Evolutionary conservation across 805 yeast species (phyloP), one percentile per base, ranked within the genome.

Genomic region (Lipomyces japonicus): DNA sequence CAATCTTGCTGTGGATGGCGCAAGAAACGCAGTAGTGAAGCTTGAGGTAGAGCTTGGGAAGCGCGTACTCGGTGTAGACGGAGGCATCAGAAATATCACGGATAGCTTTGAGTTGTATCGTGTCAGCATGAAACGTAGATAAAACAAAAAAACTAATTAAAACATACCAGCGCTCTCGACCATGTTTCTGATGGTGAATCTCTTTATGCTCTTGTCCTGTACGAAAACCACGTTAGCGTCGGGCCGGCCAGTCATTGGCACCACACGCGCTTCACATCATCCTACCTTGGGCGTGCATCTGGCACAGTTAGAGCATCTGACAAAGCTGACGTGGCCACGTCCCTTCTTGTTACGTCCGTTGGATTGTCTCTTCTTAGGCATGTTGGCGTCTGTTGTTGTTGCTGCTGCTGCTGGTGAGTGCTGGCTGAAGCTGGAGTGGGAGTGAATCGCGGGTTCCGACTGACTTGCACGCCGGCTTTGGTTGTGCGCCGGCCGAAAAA

Each of bases 321-420:
- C 97, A 75, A 96, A 95, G 79, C 86, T 87, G 78, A 87, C 96
- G 96, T 93, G 97, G 75, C 99, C 99, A 88, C 99, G 93, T 76
- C 97, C 97, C 82, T 89, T 90, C 95, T 93, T 93, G 95, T 93
- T 93, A 84, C 99, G 91, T 84, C 99, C 99, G 97, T 90, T 89
- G 93, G 97, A 89, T 78, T 97, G 89, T 90, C 99, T 91, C 97
- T 93, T 93, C 88, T 93, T 93, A 79, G 98, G 97, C 99, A 93
- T 93, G 64, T 76, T 82, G 65, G 25, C 21, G 37, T 7, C 7
- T 14, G n/a, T 12, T 12, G 37, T 6, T 34, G 37, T 34, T 9
- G 31, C 31, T 28, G 31, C 12, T 28, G 31, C 31, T n/a, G n/a
- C n/a, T n/a, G n/a, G n/a, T n/a, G n/a, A n/a, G n/a, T n/a, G 31